These are phyloP conservation scores for Moesziomyces parantarcticus DNA, from an alignment of 1,284 basidiomycete genomes.

Conservation along the genomic window DNA sequence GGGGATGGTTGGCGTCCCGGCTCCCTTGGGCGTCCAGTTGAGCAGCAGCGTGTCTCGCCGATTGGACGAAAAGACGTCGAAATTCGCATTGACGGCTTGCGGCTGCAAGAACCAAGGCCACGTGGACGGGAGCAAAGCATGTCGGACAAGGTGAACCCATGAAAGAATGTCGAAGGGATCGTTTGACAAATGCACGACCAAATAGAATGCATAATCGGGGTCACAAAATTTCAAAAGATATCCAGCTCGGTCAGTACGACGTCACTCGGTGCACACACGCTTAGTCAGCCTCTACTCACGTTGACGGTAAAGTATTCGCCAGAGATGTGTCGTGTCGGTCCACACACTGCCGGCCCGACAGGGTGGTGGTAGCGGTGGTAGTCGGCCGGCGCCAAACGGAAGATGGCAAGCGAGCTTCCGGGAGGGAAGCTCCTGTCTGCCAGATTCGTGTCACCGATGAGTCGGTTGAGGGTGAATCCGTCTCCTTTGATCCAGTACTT, in stretches of 20 bases:
- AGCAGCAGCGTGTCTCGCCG: constrained; percentile 48
- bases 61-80: constrained; percentile 62
- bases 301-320: constrained; percentile 70
- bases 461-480: constrained; percentile 82
- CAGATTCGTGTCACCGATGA: constrained; percentile 75
- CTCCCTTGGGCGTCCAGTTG: constrained; percentile 47
- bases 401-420: constrained; percentile 73
- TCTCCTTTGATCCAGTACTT: constrained; percentile 96
- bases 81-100: constrained; percentile 59
- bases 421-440: constrained; percentile 65
- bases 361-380: constrained; percentile 97
- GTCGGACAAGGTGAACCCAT: not conserved
- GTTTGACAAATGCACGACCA: not conserved
- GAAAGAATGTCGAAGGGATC: not conserved
- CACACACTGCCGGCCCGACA: constrained; percentile 76
- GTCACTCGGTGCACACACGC: constrained; percentile 77
- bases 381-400: constrained; percentile 83
- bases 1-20: constrained; percentile 9
- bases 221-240: constrained; percentile 7
- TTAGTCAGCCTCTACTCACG: constrained; percentile 75
- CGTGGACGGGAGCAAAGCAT: not conserved
- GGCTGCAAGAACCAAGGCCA: constrained; percentile 22
- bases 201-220: constrained; percentile 8
- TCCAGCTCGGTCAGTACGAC: not conserved
- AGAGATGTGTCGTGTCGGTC: constrained; percentile 71